Conservation (phyloP, 1,139 yeast species). For the Blastobotrys indianensis region DNA sequence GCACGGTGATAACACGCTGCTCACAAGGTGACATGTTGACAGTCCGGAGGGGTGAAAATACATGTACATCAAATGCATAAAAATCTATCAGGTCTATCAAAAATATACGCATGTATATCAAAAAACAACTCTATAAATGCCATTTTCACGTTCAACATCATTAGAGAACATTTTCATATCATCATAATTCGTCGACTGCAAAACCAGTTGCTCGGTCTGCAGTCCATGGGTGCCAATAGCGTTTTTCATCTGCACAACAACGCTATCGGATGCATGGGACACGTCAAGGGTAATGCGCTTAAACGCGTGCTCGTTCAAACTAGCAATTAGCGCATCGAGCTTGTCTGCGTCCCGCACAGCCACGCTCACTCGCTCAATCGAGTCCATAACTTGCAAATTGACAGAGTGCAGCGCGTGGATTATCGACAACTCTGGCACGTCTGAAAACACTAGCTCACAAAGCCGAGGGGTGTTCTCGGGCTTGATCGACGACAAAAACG, state of each 20-base stretch:
- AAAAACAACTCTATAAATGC: background rate
- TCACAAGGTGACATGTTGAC: too few species aligned
- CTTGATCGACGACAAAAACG: constrained; percentile 1
- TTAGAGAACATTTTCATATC: background rate
- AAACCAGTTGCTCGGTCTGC: background rate
- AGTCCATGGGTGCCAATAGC: background rate
- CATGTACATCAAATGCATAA: too few species aligned
- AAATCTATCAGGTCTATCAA: too few species aligned
- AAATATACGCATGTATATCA: too few species aligned
- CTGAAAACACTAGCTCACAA: constrained; percentile 2
- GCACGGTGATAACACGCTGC: too few species aligned
- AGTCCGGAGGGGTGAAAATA: too few species aligned
- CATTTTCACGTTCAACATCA: background rate
- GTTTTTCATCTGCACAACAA: background rate
- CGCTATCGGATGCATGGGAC: background rate
- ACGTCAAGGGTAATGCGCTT: background rate
- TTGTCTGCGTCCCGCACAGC: background rate
- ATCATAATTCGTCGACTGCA: background rate
- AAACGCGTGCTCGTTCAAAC: background rate
- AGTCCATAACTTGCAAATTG: background rate
- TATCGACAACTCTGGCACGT: background rate
- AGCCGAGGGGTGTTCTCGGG: constrained; percentile 4
- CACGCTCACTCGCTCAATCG: background rate
- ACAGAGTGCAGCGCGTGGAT: background rate
- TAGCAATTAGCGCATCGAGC: background rate